These are phyloP conservation scores for Aspergillus proliferans DNA, from an alignment of 2,329 filamentous ascomycete genomes.

Conservation along the genomic window DNA sequence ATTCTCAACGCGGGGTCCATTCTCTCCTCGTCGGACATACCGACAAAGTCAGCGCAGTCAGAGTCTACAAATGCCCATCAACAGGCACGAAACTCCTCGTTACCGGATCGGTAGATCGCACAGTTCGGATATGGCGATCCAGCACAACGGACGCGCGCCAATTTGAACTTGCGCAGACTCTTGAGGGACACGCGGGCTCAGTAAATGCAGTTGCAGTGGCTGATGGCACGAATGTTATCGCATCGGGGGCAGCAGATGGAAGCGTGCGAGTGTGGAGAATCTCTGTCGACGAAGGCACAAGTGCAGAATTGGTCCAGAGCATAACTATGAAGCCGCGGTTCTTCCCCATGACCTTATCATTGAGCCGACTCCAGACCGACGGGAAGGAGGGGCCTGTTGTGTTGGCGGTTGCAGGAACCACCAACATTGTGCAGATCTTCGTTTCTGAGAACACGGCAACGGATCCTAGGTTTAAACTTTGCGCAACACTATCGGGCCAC, in stretches of 20 bases:
- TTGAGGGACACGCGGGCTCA: conserved; percentile 64
- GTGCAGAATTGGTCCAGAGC: conserved; percentile 56
- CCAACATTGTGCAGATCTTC: conserved; percentile 73
- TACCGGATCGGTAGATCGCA: conserved; percentile 75
- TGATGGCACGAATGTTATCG: conserved; percentile 44
- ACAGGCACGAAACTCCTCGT: conserved; percentile 56
- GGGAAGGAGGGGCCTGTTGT: conserved; percentile 48
- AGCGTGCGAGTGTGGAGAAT: conserved; percentile 64
- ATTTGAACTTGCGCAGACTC: conserved; percentile 44
- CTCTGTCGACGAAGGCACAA: conserved; percentile 25
- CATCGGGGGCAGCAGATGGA: conserved; percentile 58
- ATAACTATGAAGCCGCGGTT: conserved; percentile 70
- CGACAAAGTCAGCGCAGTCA: conserved; percentile 74
- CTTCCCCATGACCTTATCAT: conserved; percentile 71
- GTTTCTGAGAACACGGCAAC: conserved; percentile 46
- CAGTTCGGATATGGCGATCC: conserved; percentile 58
- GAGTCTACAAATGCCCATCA: conserved; percentile 58
- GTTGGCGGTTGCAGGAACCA: conserved; percentile 81
- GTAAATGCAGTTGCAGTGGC: conserved; percentile 59
- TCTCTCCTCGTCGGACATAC: conserved; percentile 68
- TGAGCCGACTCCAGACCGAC: conserved; percentile 54
- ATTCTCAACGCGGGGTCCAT: conserved; percentile 53
- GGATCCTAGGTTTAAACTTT: conserved; percentile 56
- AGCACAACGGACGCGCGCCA: conserved; percentile 13
- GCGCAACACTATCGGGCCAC: conserved; percentile 76